Conservation (phyloP, 129 eudicot genomes). For the Chrysanthemum seticuspe region DNA sequence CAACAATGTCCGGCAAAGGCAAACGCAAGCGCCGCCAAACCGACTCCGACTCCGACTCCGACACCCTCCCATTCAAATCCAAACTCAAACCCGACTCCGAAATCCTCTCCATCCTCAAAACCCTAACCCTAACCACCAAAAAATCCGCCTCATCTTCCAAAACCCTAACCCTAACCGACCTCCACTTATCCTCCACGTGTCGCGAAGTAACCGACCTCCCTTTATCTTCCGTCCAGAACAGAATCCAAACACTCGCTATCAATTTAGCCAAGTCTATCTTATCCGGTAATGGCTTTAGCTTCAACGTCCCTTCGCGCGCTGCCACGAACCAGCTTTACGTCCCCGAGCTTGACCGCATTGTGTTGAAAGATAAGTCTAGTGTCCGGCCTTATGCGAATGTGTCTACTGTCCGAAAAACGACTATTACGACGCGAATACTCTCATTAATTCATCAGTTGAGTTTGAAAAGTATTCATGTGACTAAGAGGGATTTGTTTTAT, state of each 20-base stretch:
- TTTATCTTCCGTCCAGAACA: conserved; percentile 63
- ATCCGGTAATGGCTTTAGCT: conserved; percentile 80
- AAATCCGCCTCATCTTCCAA: conserved; percentile 50
- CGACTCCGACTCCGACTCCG: conserved; percentile 48
- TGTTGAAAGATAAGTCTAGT: conserved; percentile 70
- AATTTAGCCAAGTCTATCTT: conserved; percentile 69
- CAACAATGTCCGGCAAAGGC: conserved; percentile 54
- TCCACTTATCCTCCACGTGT: conserved; percentile 67
- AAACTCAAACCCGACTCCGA: conserved; percentile 67
- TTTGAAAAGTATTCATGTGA: conserved; percentile 69
- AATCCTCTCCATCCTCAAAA: conserved; percentile 58
- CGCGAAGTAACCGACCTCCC: conserved; percentile 88
- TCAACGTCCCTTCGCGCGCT: conserved; percentile 90
- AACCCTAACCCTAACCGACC: conserved; percentile 66
- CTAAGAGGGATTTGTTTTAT: conserved; percentile 88
- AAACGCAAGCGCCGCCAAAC: conserved; percentile 59
- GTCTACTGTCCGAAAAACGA: conserved; percentile 80
- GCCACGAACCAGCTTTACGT: conserved; percentile 88
- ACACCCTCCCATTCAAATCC: conserved; percentile 61
- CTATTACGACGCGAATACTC: conserved; percentile 73
- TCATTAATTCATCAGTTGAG: conserved; percentile 75
- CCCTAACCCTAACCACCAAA: conserved; percentile 43
- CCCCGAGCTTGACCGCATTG: conserved; percentile 93
- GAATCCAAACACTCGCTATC: conserved; percentile 56
- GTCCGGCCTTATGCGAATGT: conserved; percentile 68